Base-by-base conservation (phyloP, 257 asterid genomes). In the Paraleonurus japonicus region DNA sequence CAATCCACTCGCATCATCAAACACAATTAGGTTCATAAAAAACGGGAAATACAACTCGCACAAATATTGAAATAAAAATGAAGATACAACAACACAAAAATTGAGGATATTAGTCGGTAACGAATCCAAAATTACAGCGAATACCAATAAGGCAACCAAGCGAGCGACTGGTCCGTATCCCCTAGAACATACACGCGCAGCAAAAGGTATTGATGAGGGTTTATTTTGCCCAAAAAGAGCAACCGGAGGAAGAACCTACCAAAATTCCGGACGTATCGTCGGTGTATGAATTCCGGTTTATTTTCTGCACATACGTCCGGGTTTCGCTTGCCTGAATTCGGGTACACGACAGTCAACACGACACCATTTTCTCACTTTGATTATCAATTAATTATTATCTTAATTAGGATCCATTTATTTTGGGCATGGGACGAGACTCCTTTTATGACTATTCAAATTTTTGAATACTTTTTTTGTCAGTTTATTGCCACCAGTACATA, bases 191-290 rank as follows among this genome's bases (percentile, higher is more conserved):
- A 20, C 37, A 66, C 81, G 66, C 75, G 64, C 79, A 69, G 61
- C 61, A 61, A 59, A 17, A 66, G 50, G 76, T 61, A 74, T 67
- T 58, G 32, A 64, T 74, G 70, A 67, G 81, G 70, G 50, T 72
- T 65, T 19, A 33, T 50, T 79, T 67, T 79, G 63, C 65, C 75
- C 74, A 72, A 30, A 22, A 61, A 59, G 50, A 32, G 33, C 78
- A 75, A 64, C 76, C 78, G 80, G 76, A 67, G 66, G 75, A 47
- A 20, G 79, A 59, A 61, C 63, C 73, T 66, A 71, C 83, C 80
- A 77, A 73, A 75, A 69, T 82, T 51, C 74, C 84, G 80, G 84
- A 79, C 86, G 84, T 76, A 75, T 80, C 57, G 27, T 75, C 84
- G 80, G 76, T 69, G 60, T 67, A 64, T 77, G 33, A 27, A 68